Conservation (phyloP, 495 filamentous ascomycete genomes). For the Staphylotrichum longicolle region DNA sequence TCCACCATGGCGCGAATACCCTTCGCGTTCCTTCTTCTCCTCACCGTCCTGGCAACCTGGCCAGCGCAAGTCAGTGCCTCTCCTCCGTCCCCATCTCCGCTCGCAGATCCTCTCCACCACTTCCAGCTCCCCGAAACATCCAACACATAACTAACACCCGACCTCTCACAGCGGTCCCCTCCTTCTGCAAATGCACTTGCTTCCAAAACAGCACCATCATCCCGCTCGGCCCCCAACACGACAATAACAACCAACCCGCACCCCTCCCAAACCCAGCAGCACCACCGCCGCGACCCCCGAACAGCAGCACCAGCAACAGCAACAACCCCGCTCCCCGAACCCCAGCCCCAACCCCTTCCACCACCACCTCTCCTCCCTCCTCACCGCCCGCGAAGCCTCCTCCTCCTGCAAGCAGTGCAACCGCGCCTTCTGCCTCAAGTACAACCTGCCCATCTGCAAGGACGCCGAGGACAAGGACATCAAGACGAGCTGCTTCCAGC, state of each 20-base stretch:
- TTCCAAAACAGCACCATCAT: conserved; percentile 91
- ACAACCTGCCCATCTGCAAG: conserved; percentile 83
- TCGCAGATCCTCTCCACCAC: neutral
- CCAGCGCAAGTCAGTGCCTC: conserved; percentile 37
- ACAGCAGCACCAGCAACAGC: conserved; percentile 7
- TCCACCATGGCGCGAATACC: conserved; percentile 37
- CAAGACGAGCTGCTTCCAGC: conserved; percentile 86
- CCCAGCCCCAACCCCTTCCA: conserved; percentile 21
- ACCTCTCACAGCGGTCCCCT: conserved; percentile 53
- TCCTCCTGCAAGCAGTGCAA: conserved; percentile 79
- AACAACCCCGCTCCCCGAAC: conserved; percentile 28
- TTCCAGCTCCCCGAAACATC: neutral
- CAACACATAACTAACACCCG: conserved; percentile 21
- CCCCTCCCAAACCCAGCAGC: conserved; percentile 7
- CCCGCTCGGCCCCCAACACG: conserved; percentile 52
- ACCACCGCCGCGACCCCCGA: conserved; percentile 12
- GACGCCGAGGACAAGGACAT: conserved; percentile 83
- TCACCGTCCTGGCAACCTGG: conserved; percentile 34
- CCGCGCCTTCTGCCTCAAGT: conserved; percentile 81
- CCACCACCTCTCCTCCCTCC: conserved; percentile 25
- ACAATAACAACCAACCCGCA: conserved; percentile 18
- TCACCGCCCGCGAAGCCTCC: conserved; percentile 31
- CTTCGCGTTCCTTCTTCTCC: conserved; percentile 27
- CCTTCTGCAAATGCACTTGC: conserved; percentile 99
- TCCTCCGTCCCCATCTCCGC: neutral